phyloP scores from a whole-genome alignment of 805 yeast genomes.

The Priceomyces fermenticarens region DNA sequence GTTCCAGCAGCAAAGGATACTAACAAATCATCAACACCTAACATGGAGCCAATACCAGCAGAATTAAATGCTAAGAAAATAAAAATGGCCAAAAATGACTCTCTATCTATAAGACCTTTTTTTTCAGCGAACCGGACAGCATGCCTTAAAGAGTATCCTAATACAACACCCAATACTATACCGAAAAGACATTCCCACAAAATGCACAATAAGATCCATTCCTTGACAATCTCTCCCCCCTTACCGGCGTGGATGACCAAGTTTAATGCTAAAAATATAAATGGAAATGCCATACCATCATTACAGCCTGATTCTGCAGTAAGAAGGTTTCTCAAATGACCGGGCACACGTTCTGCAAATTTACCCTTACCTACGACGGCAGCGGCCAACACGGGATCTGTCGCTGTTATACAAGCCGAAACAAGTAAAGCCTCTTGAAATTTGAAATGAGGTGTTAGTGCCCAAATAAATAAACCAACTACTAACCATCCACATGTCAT shows the following conservation, averaged over 20 bases:
- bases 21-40: slow-evolving; percentile 85
- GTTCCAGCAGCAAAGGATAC: slow-evolving; percentile 93
- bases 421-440: slow-evolving; percentile 72
- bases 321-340: slow-evolving; percentile 80
- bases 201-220: slow-evolving; percentile 76
- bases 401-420: slow-evolving; percentile 89
- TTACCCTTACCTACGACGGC: slow-evolving; percentile 95
- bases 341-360: slow-evolving; percentile 87
- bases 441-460: slow-evolving; percentile 65
- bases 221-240: slow-evolving; percentile 65
- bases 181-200: slow-evolving; percentile 84
- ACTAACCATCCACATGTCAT: slow-evolving; percentile 91
- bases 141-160: slow-evolving; percentile 71
- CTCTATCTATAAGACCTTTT: slow-evolving; percentile 73
- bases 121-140: slow-evolving; percentile 72
- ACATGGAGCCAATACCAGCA: slow-evolving; percentile 84
- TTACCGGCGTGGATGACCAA: slow-evolving; percentile 65
- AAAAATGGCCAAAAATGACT: slow-evolving; percentile 82
- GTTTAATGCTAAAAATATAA: slow-evolving; percentile 67
- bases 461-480: slow-evolving; percentile 77
- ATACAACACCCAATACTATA: slow-evolving; percentile 62
- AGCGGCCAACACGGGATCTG: slow-evolving; percentile 93
- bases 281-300: slow-evolving; percentile 96
- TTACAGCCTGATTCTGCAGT: slow-evolving; percentile 89
- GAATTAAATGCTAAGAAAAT: slow-evolving; percentile 78